A percentile compares a stretch with the other conserved stretches of the same genome.
These are phyloP conservation scores for Mucor lusitanicus DNA, from an alignment of 371 early-diverging fungal species.

Conservation along the genomic window DNA sequence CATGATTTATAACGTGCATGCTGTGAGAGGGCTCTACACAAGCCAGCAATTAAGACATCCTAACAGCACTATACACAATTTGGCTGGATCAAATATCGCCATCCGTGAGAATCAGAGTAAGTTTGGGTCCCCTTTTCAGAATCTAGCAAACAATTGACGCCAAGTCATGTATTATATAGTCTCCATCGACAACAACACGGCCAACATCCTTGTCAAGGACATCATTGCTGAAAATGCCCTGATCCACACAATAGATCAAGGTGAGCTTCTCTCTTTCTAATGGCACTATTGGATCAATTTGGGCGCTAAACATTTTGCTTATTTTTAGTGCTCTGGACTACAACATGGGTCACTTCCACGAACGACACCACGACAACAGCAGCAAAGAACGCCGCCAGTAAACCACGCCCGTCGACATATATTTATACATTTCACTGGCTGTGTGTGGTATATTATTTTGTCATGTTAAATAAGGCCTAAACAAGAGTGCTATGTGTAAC, in stretches of 20 bases:
- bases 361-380: background rate
- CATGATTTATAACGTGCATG: constrained; percentile 1
- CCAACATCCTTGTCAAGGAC: constrained; percentile 31
- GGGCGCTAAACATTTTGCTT: background rate
- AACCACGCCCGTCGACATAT: background rate
- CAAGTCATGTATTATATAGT: background rate
- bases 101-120: background rate
- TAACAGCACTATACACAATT: background rate
- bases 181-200: background rate
- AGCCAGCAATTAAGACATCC: background rate
- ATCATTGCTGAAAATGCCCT: constrained; percentile 43
- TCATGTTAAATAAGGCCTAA: constrained; percentile 5
- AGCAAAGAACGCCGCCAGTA: background rate
- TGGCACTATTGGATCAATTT: background rate
- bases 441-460: constrained; percentile 5
- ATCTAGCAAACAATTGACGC: too few relatives aligned
- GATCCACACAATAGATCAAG: constrained; percentile 42
- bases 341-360: background rate
- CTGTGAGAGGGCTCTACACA: background rate
- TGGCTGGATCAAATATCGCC: background rate
- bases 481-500: constrained; percentile 9
- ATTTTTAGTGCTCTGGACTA: background rate
- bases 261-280: background rate
- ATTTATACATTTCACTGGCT: background rate
- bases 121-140: background rate